These are phyloP conservation scores for Melastoma candidum DNA, from an alignment of 441 rosid genomes.

Conservation along the genomic window DNA sequence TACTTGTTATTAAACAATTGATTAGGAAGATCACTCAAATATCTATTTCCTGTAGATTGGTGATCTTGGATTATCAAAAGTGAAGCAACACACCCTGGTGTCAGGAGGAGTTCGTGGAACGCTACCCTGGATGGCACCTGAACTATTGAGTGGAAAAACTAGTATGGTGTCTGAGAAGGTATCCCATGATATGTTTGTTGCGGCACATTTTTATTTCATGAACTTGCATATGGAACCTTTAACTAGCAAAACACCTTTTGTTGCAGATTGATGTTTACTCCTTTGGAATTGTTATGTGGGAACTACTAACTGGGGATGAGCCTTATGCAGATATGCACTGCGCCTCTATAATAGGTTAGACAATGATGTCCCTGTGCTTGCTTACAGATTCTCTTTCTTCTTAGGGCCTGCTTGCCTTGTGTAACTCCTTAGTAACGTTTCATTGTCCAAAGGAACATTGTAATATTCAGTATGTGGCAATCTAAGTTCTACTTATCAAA, in stretches of 20 bases:
- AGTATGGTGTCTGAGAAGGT: constrained; percentile 99
- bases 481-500: no score
- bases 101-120: constrained; percentile 99
- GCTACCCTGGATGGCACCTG: constrained; percentile 99
- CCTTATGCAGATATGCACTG: constrained; percentile 94
- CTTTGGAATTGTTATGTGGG: constrained; percentile 99
- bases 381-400: constrained; percentile 3
- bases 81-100: constrained; percentile 88
- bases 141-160: constrained; percentile 95
- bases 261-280: constrained; percentile 95
- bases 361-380: background rate
- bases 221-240: background rate
- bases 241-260: constrained; percentile 9
- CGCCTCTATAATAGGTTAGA: constrained; percentile 84
- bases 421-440: no score
- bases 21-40: background rate
- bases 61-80: constrained; percentile 93
- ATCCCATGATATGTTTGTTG: constrained; percentile 3
- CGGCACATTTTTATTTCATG: no score
- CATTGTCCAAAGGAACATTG: no score
- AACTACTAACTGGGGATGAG: constrained; percentile 92
- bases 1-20: no score
- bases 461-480: no score
- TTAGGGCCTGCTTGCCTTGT: constrained; percentile 3
- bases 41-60: constrained; percentile 50